These are phyloP conservation scores for Austroboletus rostrupii DNA, from an alignment of 1,284 basidiomycete genomes.

Conservation along the genomic window DNA sequence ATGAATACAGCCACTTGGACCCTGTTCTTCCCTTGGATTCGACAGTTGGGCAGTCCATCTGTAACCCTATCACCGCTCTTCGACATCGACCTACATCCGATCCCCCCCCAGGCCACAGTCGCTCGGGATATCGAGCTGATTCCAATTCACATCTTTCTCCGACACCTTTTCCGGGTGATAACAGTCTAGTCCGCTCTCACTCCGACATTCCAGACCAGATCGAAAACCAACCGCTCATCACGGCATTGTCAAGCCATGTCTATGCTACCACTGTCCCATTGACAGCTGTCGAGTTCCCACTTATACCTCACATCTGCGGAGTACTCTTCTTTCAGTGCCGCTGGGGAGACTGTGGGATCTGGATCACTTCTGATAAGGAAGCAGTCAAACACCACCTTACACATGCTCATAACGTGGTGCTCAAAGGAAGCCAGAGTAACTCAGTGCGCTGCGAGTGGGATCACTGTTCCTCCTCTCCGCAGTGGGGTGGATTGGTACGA, in stretches of 20 bases:
- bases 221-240: background rate
- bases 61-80: background rate
- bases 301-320: background rate
- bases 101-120: background rate
- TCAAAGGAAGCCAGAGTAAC: background rate
- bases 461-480: constrained; percentile 5
- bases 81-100: background rate
- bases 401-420: constrained; percentile 8
- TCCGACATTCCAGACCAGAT: background rate
- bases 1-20: background rate
- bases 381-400: constrained; percentile 17
- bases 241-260: background rate
- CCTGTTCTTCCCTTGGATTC: background rate
- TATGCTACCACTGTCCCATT: constrained; percentile 9
- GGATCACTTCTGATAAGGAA: constrained; percentile 18
- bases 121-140: background rate
- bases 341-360: constrained; percentile 16
- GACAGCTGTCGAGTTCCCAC: constrained; percentile 10
- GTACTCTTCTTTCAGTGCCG: constrained; percentile 18
- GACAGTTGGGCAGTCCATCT: background rate
- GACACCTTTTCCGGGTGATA: background rate
- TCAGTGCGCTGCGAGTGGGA: constrained; percentile 11
- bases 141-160: background rate
- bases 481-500: constrained; percentile 11
- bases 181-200: background rate